Conservation (phyloP, 495 filamentous ascomycete genomes). For the Sporormia fimetaria region DNA sequence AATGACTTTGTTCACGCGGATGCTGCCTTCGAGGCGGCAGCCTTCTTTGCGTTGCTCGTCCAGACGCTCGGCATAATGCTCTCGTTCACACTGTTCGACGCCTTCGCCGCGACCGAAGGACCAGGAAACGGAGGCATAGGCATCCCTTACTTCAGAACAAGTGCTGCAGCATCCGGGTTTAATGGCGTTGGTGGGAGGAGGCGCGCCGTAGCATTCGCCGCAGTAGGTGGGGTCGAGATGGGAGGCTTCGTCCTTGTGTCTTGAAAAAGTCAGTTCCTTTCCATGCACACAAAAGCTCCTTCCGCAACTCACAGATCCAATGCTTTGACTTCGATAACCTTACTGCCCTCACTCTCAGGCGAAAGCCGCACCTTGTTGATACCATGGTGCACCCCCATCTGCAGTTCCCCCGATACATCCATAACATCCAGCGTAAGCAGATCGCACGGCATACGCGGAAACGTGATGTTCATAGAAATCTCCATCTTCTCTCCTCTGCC, state of each 20-base stretch:
- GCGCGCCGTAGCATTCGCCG: constrained; percentile 82
- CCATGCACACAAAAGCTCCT: neutral
- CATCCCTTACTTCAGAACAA: constrained; percentile 90
- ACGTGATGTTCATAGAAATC: constrained; percentile 95
- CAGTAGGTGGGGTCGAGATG: constrained; percentile 91
- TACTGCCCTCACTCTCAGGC: constrained; percentile 58
- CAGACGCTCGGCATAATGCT: constrained; percentile 81
- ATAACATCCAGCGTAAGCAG: constrained; percentile 94
- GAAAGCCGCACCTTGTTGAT: constrained; percentile 77
- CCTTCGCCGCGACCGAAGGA: constrained; percentile 84
- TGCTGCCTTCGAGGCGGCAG: constrained; percentile 83
- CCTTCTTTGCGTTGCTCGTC: constrained; percentile 81
- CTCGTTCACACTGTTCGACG: constrained; percentile 90
- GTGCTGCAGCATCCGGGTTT: constrained; percentile 90
- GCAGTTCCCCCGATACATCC: constrained; percentile 95
- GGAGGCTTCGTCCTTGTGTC: constrained; percentile 47
- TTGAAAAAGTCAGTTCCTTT: constrained; percentile 26
- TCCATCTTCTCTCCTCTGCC: constrained; percentile 96
- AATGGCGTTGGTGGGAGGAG: constrained; percentile 51
- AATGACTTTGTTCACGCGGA: constrained; percentile 95
- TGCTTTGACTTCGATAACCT: constrained; percentile 61
- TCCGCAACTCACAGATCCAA: constrained; percentile 64
- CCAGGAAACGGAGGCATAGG: constrained; percentile 81
- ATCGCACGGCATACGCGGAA: constrained; percentile 88
- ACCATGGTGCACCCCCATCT: constrained; percentile 84